A percentile compares a stretch with the other conserved stretches of the same genome.
These are phyloP conservation scores for Hypoxylon sp. DNA, from an alignment of 2,329 filamentous ascomycete species.

Conservation along the genomic window DNA sequence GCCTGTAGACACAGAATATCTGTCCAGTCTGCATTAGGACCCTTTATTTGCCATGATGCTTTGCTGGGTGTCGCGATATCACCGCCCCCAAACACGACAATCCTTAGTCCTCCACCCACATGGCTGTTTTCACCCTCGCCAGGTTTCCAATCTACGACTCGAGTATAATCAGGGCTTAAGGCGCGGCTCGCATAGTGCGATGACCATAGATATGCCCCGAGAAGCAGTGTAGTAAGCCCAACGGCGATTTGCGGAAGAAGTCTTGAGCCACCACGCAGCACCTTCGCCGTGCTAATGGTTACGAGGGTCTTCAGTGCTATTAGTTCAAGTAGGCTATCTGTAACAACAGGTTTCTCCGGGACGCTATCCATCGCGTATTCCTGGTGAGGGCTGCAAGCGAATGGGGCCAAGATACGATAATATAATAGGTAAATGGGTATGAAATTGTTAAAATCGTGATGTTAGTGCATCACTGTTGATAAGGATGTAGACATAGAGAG, in stretches of 20 bases:
- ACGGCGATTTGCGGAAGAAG: conserved; percentile 44
- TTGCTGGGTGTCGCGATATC: conserved; percentile 60
- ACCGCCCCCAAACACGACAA: conserved; percentile 69
- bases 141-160: conserved; percentile 28
- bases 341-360: conserved; percentile 13
- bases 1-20: conserved; percentile 66
- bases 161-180: conserved; percentile 27
- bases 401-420: neutral
- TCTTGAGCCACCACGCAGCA: conserved; percentile 43
- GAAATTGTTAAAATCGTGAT: neutral
- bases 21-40: conserved; percentile 59
- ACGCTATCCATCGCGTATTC: conserved; percentile 13
- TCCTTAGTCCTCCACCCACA: conserved; percentile 58
- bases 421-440: neutral
- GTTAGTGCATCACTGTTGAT: neutral
- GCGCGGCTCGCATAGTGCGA: conserved; percentile 23
- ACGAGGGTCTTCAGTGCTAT: conserved; percentile 36
- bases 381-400: neutral
- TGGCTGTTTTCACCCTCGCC: conserved; percentile 19
- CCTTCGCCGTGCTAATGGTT: conserved; percentile 36
- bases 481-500: neutral
- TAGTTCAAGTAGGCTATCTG: conserved; percentile 27
- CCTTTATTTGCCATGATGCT: conserved; percentile 34
- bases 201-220: conserved; percentile 41
- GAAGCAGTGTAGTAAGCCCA: conserved; percentile 39